Conservation (phyloP, 2,329 filamentous ascomycete species). For the Diaporthe ilicicola region DNA sequence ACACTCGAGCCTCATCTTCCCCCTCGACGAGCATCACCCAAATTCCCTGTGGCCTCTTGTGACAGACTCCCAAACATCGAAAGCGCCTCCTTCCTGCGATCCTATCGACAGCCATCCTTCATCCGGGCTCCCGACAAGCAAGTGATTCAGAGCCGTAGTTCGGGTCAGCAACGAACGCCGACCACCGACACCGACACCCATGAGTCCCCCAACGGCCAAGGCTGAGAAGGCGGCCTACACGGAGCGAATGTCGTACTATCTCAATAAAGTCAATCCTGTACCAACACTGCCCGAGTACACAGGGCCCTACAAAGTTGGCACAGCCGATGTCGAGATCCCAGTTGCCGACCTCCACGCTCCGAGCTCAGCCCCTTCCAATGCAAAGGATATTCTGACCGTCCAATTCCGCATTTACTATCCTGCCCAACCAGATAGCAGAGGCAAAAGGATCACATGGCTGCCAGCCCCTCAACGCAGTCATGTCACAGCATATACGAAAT, state of each 20-base stretch:
- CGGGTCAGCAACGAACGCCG: background rate
- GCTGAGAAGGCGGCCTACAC: conserved; percentile 30
- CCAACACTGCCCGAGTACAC: conserved; percentile 79
- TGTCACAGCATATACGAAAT: conserved; percentile 78
- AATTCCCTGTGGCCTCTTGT: background rate
- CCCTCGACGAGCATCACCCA: background rate
- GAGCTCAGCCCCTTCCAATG: conserved; percentile 60
- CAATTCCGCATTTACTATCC: conserved; percentile 88
- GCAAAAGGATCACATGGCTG: conserved; percentile 77
- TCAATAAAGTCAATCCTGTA: conserved; percentile 71
- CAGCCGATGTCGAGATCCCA: conserved; percentile 82
- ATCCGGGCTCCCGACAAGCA: no score
- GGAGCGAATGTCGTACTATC: conserved; percentile 53
- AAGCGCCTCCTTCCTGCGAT: background rate
- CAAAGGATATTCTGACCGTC: conserved; percentile 72
- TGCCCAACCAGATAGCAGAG: conserved; percentile 59
- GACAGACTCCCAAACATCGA: background rate
- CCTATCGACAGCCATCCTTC: background rate
- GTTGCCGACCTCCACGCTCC: conserved; percentile 66
- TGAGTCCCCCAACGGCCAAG: conserved; percentile 25
- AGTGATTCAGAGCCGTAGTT: no score
- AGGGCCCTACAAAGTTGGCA: conserved; percentile 81
- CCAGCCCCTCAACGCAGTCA: conserved; percentile 79
- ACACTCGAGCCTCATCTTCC: background rate
- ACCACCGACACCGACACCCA: background rate